These are phyloP conservation scores for Pythium insidiosum DNA, from an alignment of 352 stramenopile genomes.

Conservation along the genomic window DNA sequence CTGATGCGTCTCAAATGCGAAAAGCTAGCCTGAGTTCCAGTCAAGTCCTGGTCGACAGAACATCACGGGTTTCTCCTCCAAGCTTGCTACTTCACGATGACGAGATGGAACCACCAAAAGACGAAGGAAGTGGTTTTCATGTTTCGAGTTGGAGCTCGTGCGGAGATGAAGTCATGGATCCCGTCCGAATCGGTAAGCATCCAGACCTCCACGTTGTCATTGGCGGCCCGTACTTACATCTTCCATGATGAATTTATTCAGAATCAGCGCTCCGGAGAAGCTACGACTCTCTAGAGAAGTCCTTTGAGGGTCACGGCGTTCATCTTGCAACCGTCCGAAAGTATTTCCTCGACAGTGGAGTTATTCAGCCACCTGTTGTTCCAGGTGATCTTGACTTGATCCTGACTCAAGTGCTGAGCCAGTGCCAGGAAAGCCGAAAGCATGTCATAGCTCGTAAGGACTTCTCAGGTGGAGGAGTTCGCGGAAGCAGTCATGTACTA, in stretches of 20 bases:
- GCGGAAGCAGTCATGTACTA: constrained; percentile 3
- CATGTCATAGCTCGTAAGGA: constrained; percentile 47
- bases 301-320: constrained; percentile 35
- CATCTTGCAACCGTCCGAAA: constrained; percentile 57
- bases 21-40: constrained; percentile 7
- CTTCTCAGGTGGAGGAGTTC: constrained; percentile 11
- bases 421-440: constrained; percentile 43
- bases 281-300: constrained; percentile 43
- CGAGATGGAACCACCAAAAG: constrained; percentile 15
- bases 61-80: too few species aligned
- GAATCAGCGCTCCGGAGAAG: constrained; percentile 23
- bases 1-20: constrained; percentile 6
- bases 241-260: constrained; percentile 4
- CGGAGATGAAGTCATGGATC: too few species aligned
- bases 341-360: constrained; percentile 54
- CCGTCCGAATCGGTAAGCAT: too few species aligned
- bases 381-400: constrained; percentile 61
- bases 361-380: constrained; percentile 44
- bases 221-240: too few species aligned
- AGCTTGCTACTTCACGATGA: constrained; percentile 7
- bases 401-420: constrained; percentile 46
- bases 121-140: constrained; percentile 1
- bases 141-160: too few species aligned
- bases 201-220: too few species aligned
- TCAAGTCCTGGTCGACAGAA: constrained; percentile 3